Conservation (phyloP, 2,329 filamentous ascomycete genomes). For the Trichoderma polysporum region DNA sequence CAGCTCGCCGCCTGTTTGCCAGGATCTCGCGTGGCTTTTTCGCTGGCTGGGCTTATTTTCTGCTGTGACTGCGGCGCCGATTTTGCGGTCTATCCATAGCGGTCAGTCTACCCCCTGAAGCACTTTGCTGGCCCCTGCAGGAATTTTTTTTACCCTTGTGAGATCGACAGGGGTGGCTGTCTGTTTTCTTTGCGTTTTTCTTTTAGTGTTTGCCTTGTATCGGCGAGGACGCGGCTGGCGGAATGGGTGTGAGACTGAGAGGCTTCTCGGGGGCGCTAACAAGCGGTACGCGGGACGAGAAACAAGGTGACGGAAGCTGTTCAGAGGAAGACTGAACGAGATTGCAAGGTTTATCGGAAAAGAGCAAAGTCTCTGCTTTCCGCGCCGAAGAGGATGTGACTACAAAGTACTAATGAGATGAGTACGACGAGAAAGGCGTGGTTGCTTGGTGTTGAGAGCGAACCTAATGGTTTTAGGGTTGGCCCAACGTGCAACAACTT, state of each 20-base stretch:
- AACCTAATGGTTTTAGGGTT: constrained; percentile 18
- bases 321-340: not conserved
- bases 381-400: not conserved
- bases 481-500: constrained; percentile 17
- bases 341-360: constrained; percentile 13
- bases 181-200: not conserved
- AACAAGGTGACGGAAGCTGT: constrained; percentile 7
- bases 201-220: constrained; percentile 17
- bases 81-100: constrained; percentile 25
- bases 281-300: constrained; percentile 1
- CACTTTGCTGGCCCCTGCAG: constrained; percentile 21
- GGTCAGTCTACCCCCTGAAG: constrained; percentile 24
- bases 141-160: constrained; percentile 19
- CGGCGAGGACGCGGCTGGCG: constrained; percentile 16
- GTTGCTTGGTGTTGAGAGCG: constrained; percentile 17
- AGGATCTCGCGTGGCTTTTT: constrained; percentile 20
- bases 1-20: constrained; percentile 11
- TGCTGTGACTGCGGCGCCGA: constrained; percentile 17
- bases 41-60: constrained; percentile 19
- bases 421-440: constrained; percentile 8
- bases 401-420: not conserved
- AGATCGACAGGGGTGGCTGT: constrained; percentile 21
- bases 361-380: constrained; percentile 1
- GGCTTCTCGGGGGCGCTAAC: constrained; percentile 17
- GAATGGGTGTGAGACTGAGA: constrained; percentile 18